A percentile compares a stretch with the other conserved stretches of the same genome.
phyloP scores from a whole-genome alignment of 2,329 filamentous ascomycete genomes.

The Dothiorella sarmentorum region DNA sequence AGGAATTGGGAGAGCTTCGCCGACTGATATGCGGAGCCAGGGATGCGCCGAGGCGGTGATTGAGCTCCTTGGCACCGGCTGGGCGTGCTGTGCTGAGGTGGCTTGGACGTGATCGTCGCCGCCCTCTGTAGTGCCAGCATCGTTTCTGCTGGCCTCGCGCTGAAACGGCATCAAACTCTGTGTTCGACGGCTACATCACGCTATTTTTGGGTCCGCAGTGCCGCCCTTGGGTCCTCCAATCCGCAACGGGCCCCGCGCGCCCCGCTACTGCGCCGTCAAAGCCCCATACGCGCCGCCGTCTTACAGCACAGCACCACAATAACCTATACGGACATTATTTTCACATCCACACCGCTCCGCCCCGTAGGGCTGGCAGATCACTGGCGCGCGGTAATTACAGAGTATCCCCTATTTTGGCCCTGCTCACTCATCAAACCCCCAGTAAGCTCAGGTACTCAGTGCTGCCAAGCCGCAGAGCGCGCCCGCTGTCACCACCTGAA shows the following conservation, averaged over 20 bases:
- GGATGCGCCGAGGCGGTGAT: constrained; percentile 17
- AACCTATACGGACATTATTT: not conserved
- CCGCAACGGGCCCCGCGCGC: not conserved
- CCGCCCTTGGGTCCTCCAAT: not conserved
- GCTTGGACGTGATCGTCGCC: constrained; percentile 9
- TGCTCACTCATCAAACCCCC: no score
- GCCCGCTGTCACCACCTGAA: not conserved
- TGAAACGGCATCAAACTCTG: constrained; percentile 12
- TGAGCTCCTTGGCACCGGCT: constrained; percentile 12
- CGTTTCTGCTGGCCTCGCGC: constrained; percentile 6
- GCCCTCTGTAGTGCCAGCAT: not conserved
- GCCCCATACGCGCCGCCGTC: no score
- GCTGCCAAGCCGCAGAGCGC: not conserved
- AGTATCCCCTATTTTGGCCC: not conserved
- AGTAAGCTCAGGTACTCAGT: no score
- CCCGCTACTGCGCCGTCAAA: not conserved
- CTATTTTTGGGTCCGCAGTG: constrained; percentile 9
- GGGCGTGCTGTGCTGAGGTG: constrained; percentile 16
- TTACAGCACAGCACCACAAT: no score
- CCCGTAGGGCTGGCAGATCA: constrained; percentile 6
- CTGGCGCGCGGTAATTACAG: not conserved
- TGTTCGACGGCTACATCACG: not conserved
- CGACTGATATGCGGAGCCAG: constrained; percentile 8
- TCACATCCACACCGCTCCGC: not conserved
- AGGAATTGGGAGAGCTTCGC: not conserved